Evolutionary conservation across 768 basidiomycete species (phyloP), one percentile per base, ranked within the genome.

Genomic region (Suillus lakei): DNA sequence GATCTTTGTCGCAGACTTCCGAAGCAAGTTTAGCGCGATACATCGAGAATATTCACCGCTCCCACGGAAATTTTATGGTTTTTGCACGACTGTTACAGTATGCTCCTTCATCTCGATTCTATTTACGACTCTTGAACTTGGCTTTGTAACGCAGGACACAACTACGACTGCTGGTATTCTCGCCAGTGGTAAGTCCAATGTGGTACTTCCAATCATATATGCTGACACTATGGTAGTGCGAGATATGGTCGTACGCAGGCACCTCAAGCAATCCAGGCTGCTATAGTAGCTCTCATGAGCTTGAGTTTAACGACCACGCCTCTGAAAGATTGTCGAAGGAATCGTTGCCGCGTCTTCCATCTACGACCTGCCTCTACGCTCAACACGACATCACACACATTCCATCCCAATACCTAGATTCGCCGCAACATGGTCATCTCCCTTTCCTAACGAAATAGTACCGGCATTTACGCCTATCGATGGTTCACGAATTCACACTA

Each of bases 241-340:
- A 44, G 91, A 93, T 71, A 92, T 92, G 90, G 91, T 93, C 58
- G 86, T 92, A 43, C 87, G 91, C 53, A 88, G 91, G 69, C 90
- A 92, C 70, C 82, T 92, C 32, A 90, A 88, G 67, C 89, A 90
- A 69, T 90, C 88, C 9, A 90, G 86, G 71, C 81, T 92, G 44
- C 77, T 91, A 70, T 91, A 79, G 82, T 43, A 9, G 26, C 18
- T 28, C 10, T n/a, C 13, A 6, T 53, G 23, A 10, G 10, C 36
- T 43, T 10, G 46, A 23, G 23, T 9, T 12, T 32, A 65, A 63
- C n/a, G 26, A 44, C 34, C 12, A 28, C 15, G n/a, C 26, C 61
- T 46, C 55, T 46, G 10, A 23, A 64, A 61, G 30, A 13, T 36
- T 7, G 39, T 38, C 62, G 8, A 56, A 9, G 55, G 18, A 55